Evolutionary conservation across 345 rosid genomes (phyloP), one percentile per base, ranked within the genome.

Genomic region (Brassica carinata): DNA sequence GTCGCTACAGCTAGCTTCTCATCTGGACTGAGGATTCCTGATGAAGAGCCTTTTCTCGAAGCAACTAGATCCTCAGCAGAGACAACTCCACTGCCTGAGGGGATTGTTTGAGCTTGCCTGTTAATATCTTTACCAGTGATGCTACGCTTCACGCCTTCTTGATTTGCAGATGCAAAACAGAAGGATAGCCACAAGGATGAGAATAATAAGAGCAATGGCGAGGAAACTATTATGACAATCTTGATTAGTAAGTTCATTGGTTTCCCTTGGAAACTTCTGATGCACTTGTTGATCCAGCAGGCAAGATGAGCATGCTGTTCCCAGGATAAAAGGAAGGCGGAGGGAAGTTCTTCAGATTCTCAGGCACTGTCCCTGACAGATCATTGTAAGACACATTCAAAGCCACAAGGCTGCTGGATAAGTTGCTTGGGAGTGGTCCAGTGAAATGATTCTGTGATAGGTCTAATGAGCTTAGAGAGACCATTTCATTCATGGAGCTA

Each of bases 271-370:
- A 84, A 81, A 18, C 65, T 83, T 79, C 88, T 5, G 88, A 80
- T 40, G 31, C 72, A 82, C 77, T 34, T 34, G 84, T 34, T 34
- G 84, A 76, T 29, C 76, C 84, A 66, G 81, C 66, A 1, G 92
- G 99, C 72, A 95, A 81, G 36, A 13, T 13, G 80, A 95, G 87
- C 72, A 80, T 83, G 10, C 78, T 31, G 77, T 95, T 93, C 75
- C 99, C 98, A 67, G 99, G 98, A 76, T 75, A 88, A 85, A 93
- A 95, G 13, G n/a, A n/a, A n/a, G n/a, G n/a, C n/a, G n/a, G n/a
- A n/a, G n/a, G n/a, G n/a, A n/a, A n/a, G n/a, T n/a, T 86, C 83
- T 91, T 89, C 82, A 95, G 82, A 79, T 82, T 93, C 83, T 90
- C 97, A 26, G 99, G 98, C 77, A 93, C 96, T 78, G 77, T 84